Percentiles rank a stretch among this genome's conserved stretches.
Conservation (phyloP, 2,329 filamentous ascomycete species). For the Hymenoscyphus infarciens region DNA sequence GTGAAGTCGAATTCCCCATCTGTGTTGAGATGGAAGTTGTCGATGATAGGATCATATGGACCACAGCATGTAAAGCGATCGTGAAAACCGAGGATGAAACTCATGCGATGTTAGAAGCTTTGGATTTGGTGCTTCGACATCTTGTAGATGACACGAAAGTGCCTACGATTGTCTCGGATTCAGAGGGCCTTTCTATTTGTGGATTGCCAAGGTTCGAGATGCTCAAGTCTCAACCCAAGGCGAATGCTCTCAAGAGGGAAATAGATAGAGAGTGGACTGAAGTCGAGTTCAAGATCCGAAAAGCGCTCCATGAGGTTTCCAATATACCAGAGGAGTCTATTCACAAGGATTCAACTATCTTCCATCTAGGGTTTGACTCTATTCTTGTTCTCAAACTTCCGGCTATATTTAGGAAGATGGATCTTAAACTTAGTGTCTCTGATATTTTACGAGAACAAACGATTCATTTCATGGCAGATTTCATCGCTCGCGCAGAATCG, state of each 20-base stretch:
- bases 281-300: constrained; percentile 39
- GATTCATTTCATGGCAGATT: constrained; percentile 58
- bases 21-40: constrained; percentile 75
- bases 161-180: constrained; percentile 52
- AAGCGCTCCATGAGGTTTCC: constrained; percentile 55
- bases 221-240: background rate
- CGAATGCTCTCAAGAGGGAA: background rate
- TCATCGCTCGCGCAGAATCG: constrained; percentile 33
- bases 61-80: constrained; percentile 63
- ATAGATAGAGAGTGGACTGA: constrained; percentile 35
- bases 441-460: constrained; percentile 66
- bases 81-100: constrained; percentile 48
- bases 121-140: constrained; percentile 57
- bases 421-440: constrained; percentile 62
- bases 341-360: constrained; percentile 60
- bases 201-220: constrained; percentile 49
- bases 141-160: constrained; percentile 49
- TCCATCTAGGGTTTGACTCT: constrained; percentile 84
- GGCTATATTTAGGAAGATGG: constrained; percentile 62
- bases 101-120: constrained; percentile 48
- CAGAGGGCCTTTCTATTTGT: constrained; percentile 58
- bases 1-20: constrained; percentile 75
- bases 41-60: constrained; percentile 58
- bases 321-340: constrained; percentile 57
- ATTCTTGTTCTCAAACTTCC: constrained; percentile 86